Percentiles rank a stretch among this genome's conserved stretches.
Conservation (phyloP, 495 filamentous ascomycete species). For the Neurospora tetraspora region DNA sequence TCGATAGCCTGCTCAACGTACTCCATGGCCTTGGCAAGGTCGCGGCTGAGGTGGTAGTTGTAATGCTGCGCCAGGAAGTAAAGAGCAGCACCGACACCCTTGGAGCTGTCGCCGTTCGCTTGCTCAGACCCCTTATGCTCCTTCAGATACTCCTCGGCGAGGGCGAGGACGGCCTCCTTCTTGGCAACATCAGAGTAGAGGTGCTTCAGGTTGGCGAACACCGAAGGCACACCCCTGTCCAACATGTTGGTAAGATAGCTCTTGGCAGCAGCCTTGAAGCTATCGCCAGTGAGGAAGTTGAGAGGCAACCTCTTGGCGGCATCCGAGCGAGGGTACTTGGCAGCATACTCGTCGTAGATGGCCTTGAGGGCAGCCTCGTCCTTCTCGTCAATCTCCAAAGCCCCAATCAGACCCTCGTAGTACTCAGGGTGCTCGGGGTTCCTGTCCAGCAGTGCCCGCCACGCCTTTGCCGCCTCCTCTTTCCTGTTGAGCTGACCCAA, state of each 20-base stretch:
- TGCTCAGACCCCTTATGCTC: slow-evolving; percentile 33
- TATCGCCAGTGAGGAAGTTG: slow-evolving; percentile 77
- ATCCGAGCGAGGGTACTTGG: slow-evolving; percentile 73
- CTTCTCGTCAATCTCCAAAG: slow-evolving; percentile 50
- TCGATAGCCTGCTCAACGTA: slow-evolving; percentile 78
- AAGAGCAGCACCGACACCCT: slow-evolving; percentile 65
- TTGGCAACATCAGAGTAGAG: slow-evolving; percentile 72
- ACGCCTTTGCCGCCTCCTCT: slow-evolving; percentile 74
- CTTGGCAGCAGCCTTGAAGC: slow-evolving; percentile 72
- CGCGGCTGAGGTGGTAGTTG: slow-evolving; percentile 79
- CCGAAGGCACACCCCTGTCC: slow-evolving; percentile 90
- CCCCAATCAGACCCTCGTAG: slow-evolving; percentile 64
- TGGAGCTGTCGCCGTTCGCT: slow-evolving; percentile 45
- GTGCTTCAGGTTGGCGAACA: slow-evolving; percentile 91
- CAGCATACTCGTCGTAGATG: slow-evolving; percentile 72
- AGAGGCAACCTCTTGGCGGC: slow-evolving; percentile 78
- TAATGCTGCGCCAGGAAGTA: slow-evolving; percentile 97
- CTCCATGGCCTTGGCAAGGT: slow-evolving; percentile 70
- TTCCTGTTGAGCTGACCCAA: slow-evolving; percentile 66
- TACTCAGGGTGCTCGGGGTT: slow-evolving; percentile 84
- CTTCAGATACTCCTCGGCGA: slow-evolving; percentile 71
- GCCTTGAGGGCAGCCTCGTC: slow-evolving; percentile 54
- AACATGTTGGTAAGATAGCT: slow-evolving; percentile 78
- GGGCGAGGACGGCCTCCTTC: slow-evolving; percentile 57
- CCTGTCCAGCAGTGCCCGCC: slow-evolving; percentile 66